Conservation (phyloP, 106 monocot genomes). For the Ottelia alismoides region DNA sequence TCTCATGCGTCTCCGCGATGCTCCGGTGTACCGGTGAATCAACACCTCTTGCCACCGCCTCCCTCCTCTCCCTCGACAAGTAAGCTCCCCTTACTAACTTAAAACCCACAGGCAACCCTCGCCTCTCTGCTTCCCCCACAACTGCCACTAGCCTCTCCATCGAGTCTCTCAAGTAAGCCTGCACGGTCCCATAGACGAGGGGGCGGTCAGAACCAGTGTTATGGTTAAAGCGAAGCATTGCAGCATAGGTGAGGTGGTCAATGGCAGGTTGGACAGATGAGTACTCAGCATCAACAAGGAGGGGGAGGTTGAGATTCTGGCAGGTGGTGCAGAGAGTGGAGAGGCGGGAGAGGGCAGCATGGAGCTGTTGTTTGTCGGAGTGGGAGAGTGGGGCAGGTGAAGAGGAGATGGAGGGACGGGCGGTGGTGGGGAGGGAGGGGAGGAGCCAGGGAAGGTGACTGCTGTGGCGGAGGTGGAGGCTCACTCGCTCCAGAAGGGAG, state of each 20-base stretch:
- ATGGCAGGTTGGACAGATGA: slow-evolving; percentile 89
- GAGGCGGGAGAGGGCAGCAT: slow-evolving; percentile 35
- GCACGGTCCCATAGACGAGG: slow-evolving; percentile 70
- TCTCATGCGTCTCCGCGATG: slow-evolving; percentile 56
- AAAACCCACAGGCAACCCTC: slow-evolving; percentile 45
- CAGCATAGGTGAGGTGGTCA: slow-evolving; percentile 70
- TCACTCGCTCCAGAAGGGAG: slow-evolving; percentile 52
- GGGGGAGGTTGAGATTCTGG: slow-evolving; percentile 26
- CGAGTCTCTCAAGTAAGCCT: slow-evolving; percentile 69
- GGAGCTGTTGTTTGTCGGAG: slow-evolving; percentile 44
- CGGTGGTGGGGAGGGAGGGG: slow-evolving; percentile 47
- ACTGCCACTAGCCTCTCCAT: slow-evolving; percentile 48
- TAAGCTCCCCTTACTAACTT: slow-evolving; percentile 95
- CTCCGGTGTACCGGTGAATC: slow-evolving; percentile 61
- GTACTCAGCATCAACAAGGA: slow-evolving; percentile 95
- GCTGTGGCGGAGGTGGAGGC: slow-evolving; percentile 71
- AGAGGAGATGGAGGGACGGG: slow-evolving; percentile 35
- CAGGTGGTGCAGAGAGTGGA: slow-evolving; percentile 39
- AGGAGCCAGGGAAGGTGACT: slow-evolving; percentile 57
- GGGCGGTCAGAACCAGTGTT: slow-evolving; percentile 16
- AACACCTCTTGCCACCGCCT: slow-evolving; percentile 42
- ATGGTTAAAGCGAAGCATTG: slow-evolving; percentile 41
- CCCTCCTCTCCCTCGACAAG: slow-evolving; percentile 45
- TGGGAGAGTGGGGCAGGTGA: slow-evolving; percentile 41
- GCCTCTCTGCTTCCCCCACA: slow-evolving; percentile 37